phyloP scores from a whole-genome alignment of 2,329 filamentous ascomycete species.

The Trichoderma oligosporum region DNA sequence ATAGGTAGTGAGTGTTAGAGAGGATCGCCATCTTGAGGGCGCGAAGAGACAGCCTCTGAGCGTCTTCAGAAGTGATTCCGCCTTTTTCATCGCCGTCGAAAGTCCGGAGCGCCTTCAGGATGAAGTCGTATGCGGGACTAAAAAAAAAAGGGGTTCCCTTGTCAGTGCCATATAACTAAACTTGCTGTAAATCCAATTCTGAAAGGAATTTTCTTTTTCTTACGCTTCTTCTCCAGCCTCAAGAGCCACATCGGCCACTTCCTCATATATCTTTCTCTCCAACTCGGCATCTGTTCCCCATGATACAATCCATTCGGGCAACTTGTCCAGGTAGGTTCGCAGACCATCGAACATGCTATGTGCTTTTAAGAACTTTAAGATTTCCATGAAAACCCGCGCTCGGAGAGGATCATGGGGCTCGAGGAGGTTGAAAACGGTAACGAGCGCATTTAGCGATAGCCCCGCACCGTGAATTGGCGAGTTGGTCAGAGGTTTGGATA shows the following conservation, averaged over 20 bases:
- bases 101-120: constrained; percentile 58
- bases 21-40: constrained; percentile 53
- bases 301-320: constrained; percentile 74
- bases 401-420: constrained; percentile 71
- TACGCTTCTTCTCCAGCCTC: constrained; percentile 74
- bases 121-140: constrained; percentile 63
- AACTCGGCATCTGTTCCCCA: constrained; percentile 84
- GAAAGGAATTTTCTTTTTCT: constrained; percentile 34
- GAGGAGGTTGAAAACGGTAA: constrained; percentile 95
- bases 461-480: constrained; percentile 81
- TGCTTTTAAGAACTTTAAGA: constrained; percentile 75
- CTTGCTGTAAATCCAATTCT: neutral
- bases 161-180: constrained; percentile 1
- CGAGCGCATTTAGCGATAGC: constrained; percentile 83
- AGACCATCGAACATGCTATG: constrained; percentile 78
- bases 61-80: constrained; percentile 56
- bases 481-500: constrained; percentile 79
- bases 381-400: constrained; percentile 86
- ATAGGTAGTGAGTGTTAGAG: constrained; percentile 59
- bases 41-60: constrained; percentile 56
- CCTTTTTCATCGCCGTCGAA: constrained; percentile 55
- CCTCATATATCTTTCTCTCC: constrained; percentile 77
- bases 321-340: constrained; percentile 74
- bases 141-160: neutral
- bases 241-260: constrained; percentile 74